phyloP scores from a whole-genome alignment of 495 filamentous ascomycete species.

The Podospora pseudoanserina region DNA sequence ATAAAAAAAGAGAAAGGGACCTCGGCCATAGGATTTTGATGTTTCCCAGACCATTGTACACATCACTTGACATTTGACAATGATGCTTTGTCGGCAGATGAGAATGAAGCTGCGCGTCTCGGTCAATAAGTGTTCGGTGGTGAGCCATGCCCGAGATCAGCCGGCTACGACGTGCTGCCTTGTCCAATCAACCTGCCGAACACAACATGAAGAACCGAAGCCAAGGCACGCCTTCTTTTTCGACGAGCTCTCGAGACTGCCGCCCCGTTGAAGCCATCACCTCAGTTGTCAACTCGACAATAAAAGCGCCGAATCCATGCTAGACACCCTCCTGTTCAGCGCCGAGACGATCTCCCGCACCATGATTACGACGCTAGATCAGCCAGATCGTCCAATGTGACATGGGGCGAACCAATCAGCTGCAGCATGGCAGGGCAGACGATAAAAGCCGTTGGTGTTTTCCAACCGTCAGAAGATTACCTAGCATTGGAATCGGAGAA shows the following conservation, averaged over 20 bases:
- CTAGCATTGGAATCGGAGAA: too few species aligned
- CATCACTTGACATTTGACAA: background rate
- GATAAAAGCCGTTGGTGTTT: background rate
- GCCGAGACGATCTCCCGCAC: background rate
- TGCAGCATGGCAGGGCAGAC: background rate
- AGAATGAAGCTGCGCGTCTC: background rate
- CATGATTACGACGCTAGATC: conserved; percentile 1
- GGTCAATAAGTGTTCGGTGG: conserved; percentile 1
- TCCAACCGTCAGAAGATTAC: background rate
- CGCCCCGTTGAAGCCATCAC: background rate
- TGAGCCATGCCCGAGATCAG: conserved; percentile 7
- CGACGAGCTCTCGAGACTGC: background rate
- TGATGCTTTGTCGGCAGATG: background rate
- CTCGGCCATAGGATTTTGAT: background rate
- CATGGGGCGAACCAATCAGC: background rate
- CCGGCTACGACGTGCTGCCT: background rate
- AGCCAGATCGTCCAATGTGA: background rate
- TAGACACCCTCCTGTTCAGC: background rate
- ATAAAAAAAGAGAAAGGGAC: background rate
- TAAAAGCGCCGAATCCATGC: background rate
- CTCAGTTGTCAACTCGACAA: background rate
- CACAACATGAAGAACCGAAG: conserved; percentile 4
- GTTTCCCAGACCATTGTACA: background rate
- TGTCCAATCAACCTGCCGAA: background rate
- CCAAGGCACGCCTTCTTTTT: background rate